Evolutionary conservation across 2,329 filamentous ascomycete genomes (phyloP).

Genomic region (Nemania serpens): DNA sequence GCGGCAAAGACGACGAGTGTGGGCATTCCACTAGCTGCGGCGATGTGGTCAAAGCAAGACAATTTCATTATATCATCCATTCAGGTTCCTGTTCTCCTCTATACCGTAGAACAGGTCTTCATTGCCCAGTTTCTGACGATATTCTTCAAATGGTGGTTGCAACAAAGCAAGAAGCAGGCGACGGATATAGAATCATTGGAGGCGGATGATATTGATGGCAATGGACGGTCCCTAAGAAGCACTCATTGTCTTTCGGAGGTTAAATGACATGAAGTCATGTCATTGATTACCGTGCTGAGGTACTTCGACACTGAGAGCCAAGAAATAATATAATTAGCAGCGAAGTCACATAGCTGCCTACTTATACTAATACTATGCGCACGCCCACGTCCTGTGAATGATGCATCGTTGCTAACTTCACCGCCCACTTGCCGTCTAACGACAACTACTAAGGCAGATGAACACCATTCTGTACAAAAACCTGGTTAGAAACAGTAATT

Average conservation of each 20-base stretch:
- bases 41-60: slow-evolving; percentile 67
- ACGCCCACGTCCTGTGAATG: too few relatives aligned
- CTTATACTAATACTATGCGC: too few relatives aligned
- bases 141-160: slow-evolving; percentile 53
- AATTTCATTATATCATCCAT: slow-evolving; percentile 61
- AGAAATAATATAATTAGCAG: too few relatives aligned
- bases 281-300: too few relatives aligned
- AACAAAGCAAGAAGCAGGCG: slow-evolving; percentile 35
- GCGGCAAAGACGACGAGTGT: slow-evolving; percentile 74
- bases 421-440: too few relatives aligned
- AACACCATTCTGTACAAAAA: too few relatives aligned
- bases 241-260: not conserved
- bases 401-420: too few relatives aligned
- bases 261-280: not conserved
- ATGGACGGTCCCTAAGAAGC: slow-evolving; percentile 6
- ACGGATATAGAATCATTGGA: slow-evolving; percentile 31
- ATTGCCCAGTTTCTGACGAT: slow-evolving; percentile 41
- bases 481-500: too few relatives aligned
- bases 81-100: slow-evolving; percentile 67
- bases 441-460: too few relatives aligned
- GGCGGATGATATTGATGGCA: slow-evolving; percentile 12
- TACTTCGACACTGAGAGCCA: too few relatives aligned
- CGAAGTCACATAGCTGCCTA: too few relatives aligned
- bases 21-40: slow-evolving; percentile 68
- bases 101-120: slow-evolving; percentile 60